Conservation (phyloP, 257 asterid species). For the Craterostigma plantagineum region DNA sequence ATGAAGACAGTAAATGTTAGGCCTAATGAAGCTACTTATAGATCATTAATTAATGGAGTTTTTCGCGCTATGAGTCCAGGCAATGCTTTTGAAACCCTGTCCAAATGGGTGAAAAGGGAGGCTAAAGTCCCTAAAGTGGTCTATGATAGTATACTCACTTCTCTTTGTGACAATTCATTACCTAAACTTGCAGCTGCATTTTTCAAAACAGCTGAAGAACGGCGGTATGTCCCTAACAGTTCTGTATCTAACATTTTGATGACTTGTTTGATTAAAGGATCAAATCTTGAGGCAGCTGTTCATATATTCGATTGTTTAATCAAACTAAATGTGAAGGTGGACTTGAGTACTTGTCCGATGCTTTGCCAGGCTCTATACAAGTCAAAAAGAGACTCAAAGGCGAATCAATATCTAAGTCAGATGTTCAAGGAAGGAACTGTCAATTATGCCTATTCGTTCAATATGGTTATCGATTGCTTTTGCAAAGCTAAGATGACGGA, state of each 20-base stretch:
- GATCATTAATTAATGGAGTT: constrained; percentile 67
- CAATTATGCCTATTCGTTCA: constrained; percentile 30
- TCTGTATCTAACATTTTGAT: constrained; percentile 33
- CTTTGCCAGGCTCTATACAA: constrained; percentile 42
- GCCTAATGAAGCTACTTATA: constrained; percentile 71
- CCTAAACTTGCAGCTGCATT: constrained; percentile 35
- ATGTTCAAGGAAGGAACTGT: constrained; percentile 28
- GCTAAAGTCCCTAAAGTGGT: constrained; percentile 38
- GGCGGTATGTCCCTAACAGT: constrained; percentile 51
- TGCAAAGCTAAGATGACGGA: constrained; percentile 58
- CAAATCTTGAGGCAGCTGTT: constrained; percentile 40
- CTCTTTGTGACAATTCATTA: constrained; percentile 35
- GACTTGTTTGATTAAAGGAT: constrained; percentile 53
- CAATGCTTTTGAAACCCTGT: constrained; percentile 35
- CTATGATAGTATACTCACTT: constrained; percentile 35
- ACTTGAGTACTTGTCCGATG: constrained; percentile 28
- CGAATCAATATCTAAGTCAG: constrained; percentile 33
- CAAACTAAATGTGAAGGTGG: constrained; percentile 30
- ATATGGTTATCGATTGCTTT: constrained; percentile 65
- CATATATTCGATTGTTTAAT: constrained; percentile 33
- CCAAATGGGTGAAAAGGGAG: constrained; percentile 41
- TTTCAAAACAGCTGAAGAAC: constrained; percentile 22
- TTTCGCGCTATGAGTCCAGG: constrained; percentile 32
- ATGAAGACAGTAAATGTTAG: constrained; percentile 48
- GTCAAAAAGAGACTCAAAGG: constrained; percentile 35